Evolutionary conservation across 805 yeast species (phyloP).

Genomic region (Danielia oregonensis): DNA sequence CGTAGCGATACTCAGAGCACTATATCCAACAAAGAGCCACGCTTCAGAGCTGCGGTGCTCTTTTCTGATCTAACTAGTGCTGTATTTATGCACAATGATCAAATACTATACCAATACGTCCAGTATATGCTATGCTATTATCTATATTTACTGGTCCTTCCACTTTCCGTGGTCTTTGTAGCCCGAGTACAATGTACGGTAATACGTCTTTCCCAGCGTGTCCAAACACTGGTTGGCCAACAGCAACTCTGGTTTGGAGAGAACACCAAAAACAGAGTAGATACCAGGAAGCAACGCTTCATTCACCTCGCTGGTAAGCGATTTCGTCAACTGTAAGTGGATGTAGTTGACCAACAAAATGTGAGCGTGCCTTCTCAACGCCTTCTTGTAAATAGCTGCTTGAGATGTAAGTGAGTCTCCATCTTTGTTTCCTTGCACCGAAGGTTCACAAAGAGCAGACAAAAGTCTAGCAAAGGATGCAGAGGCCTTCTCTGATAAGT

Average conservation of each 20-base stretch:
- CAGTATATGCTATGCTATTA: no score
- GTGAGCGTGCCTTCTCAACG: slow-evolving; percentile 62
- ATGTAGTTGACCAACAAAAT: slow-evolving; percentile 58
- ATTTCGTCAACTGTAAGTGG: slow-evolving; percentile 45
- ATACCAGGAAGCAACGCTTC: slow-evolving; percentile 51
- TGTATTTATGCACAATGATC: no score
- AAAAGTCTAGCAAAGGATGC: slow-evolving; percentile 54
- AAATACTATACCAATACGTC: no score
- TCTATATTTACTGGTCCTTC: slow-evolving; percentile 56
- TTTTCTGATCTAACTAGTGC: no score
- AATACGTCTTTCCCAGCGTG: slow-evolving; percentile 61
- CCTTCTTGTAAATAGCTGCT: slow-evolving; percentile 50
- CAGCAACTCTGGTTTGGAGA: slow-evolving; percentile 64
- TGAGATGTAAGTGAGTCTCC: slow-evolving; percentile 48
- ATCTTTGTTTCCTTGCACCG: slow-evolving; percentile 27
- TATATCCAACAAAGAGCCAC: no score
- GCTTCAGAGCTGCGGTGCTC: no score
- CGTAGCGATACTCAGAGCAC: no score
- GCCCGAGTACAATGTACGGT: slow-evolving; percentile 63
- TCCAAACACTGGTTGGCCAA: slow-evolving; percentile 65
- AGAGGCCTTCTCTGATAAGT: slow-evolving; percentile 27
- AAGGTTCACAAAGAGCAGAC: slow-evolving; percentile 72
- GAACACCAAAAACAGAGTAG: slow-evolving; percentile 61
- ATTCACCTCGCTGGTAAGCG: slow-evolving; percentile 45
- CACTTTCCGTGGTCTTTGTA: slow-evolving; percentile 80